Base-by-base conservation (phyloP, 2,329 filamentous ascomycete genomes). In the Cladosporium sp. region DNA sequence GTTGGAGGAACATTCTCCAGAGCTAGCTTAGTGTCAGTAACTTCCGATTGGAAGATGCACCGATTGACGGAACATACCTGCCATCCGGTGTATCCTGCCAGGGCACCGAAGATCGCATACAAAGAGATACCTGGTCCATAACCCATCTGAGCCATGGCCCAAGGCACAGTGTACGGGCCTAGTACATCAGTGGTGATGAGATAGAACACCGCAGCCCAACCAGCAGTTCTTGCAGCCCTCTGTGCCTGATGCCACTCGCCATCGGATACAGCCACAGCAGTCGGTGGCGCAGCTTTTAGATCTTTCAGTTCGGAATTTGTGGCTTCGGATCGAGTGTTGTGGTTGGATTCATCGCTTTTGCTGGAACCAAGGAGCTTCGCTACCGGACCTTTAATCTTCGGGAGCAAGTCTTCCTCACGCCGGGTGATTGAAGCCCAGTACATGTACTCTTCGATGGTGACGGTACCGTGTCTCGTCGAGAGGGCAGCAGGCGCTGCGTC, bases 181-280 rank as follows among this genome's bases (percentile, higher is more conserved):
- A 80, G 73, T 30, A 80, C 76, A 65, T 82, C 80, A 2, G 80
- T 82, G 0, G 80, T 82, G 65, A 82, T 80, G 44, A 82, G 71
- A 69, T 80, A 84, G 72, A 83, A 83, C 57, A 78, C 67, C 11
- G 75, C 71, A 59, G 74, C 73, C 74, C 75, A 78, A 1, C 74
- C 76, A 8, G 78, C 78, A 26, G 77, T 79, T 14, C 78, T 71
- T 28, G 74, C 67, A 34, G 77, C 75, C 38, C 77, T 68, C 77
- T 51, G 74, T 68, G 24, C 72, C 21, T 54, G 51, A 6, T 54
- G 65, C 76, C 75, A 80, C 62, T 79, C 78, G 2, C 71, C 69
- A 32, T 78, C 76, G 7, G 65, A 59, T 10, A 59, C 32, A 41
- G 26, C 57, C 4, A n/a, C n/a, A 14, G 51, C 14, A 21, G 28